phyloP scores from a whole-genome alignment of 441 rosid species.

The Macaranga tanarius region DNA sequence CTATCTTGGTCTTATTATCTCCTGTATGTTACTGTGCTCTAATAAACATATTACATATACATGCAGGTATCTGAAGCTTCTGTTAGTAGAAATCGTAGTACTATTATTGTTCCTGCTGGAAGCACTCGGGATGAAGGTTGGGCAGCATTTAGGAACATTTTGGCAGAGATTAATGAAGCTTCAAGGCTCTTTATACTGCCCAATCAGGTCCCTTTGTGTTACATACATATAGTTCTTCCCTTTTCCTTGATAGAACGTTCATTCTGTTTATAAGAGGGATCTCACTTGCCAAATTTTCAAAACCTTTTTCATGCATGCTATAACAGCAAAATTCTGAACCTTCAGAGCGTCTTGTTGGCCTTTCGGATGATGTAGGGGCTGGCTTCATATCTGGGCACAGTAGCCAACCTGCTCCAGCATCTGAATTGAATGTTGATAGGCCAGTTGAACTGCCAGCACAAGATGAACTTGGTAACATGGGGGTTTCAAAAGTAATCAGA shows the following conservation, averaged over 20 bases:
- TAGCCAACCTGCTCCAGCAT: constrained; percentile 61
- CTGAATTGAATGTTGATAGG: constrained; percentile 69
- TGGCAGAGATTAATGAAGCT: constrained; percentile 91
- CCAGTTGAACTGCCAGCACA: constrained; percentile 64
- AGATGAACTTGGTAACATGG: constrained; percentile 62
- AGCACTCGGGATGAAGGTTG: constrained; percentile 90
- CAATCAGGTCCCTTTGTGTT: constrained; percentile 56
- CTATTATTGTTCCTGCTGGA: constrained; percentile 95
- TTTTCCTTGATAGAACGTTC: background rate
- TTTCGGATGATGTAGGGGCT: constrained; percentile 97
- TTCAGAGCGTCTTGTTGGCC: constrained; percentile 76
- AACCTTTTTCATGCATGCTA: constrained; percentile 19
- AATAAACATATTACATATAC: constrained; percentile 20
- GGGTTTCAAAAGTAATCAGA: constrained; percentile 84
- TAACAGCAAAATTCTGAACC: constrained; percentile 71
- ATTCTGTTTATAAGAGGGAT: constrained; percentile 13
- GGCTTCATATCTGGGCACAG: constrained; percentile 95
- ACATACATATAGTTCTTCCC: constrained; percentile 18
- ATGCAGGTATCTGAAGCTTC: constrained; percentile 95
- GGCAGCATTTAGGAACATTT: constrained; percentile 90
- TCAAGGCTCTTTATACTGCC: constrained; percentile 67
- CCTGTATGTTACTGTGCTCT: background rate
- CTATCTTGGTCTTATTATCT: background rate
- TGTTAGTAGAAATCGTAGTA: constrained; percentile 89
- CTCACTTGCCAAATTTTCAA: constrained; percentile 16